Evolutionary conservation across 208 protist genomes (phyloP), one percentile per base, ranked within the genome.

Genomic region (Acanthamoeba sp.): DNA sequence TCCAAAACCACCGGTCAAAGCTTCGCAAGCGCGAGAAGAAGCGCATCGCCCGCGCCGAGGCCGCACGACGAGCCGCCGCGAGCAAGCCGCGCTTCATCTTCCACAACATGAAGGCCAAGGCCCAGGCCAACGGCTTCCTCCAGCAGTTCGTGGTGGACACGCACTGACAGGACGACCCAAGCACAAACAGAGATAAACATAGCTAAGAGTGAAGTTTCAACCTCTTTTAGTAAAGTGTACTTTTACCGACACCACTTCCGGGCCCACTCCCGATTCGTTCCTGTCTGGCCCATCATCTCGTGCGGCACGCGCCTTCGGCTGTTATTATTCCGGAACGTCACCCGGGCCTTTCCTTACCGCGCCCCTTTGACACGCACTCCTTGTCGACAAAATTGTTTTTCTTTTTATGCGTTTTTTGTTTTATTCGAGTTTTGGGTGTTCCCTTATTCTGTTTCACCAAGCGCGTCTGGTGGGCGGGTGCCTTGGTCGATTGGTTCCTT

Each of bases 11-110:
- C 0, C 76, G 76, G 3, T 59, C 76, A 0, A 85, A 85, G 76
- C 76, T 85, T 9, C 76, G 76, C 42, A 85, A 85, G 76, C 76
- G 76, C 42, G 76, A 85, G 76, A 85, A 59, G 76, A 85, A 85
- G 76, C 76, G 76, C 45, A 52, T 85, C 42, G 73, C 76, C 12
- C 38, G 76, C 27, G 76, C 2, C 4, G 73, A 82, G 73, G 73
- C 76, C 36, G 22, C 42, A n/a, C 10, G 76, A 57, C 76, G 42
- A 9, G 14, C 73, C 6, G 76, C 36, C 76, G 29, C 2, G 2
- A 57, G 40, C 76, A 85, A 85, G 76, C 76, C 76, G 10, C 76
- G 76, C 4, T 85, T 38, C 27, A 34, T 85, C 76, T 85, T 85
- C 76, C 76, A 85, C 45, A 59, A 85, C 76, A n/a, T 85, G 76